These are phyloP conservation scores for Saccharomycopsis oosterbeekiorum DNA, from an alignment of 805 yeast species.

Conservation along the genomic window DNA sequence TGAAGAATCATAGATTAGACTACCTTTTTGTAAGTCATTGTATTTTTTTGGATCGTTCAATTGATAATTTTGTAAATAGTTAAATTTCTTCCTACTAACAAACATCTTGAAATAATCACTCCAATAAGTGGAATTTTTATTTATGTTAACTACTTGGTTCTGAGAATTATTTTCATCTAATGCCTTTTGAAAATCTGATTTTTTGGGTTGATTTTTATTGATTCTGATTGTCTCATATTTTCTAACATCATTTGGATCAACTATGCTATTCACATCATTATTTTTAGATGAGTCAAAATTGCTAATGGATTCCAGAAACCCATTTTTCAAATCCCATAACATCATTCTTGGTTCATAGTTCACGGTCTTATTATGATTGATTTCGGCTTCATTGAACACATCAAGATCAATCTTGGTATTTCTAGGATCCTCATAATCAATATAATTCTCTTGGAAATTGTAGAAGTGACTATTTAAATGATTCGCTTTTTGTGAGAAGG, in stretches of 20 bases:
- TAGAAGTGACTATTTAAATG: slow-evolving; percentile 73
- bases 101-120: slow-evolving; percentile 66
- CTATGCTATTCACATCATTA: slow-evolving; percentile 1
- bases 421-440: slow-evolving; percentile 35
- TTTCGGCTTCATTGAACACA: slow-evolving; percentile 37
- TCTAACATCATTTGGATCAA: slow-evolving; percentile 31
- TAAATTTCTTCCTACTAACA: slow-evolving; percentile 50
- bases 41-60: slow-evolving; percentile 29
- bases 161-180: slow-evolving; percentile 35
- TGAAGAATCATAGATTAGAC: slow-evolving; percentile 20
- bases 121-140: slow-evolving; percentile 54
- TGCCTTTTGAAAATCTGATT: slow-evolving; percentile 53
- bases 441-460: slow-evolving; percentile 65
- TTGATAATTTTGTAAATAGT: slow-evolving; percentile 51
- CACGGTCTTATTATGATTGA: slow-evolving; percentile 31
- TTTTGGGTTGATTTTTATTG: slow-evolving; percentile 30
- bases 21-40: slow-evolving; percentile 21
- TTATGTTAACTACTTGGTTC: slow-evolving; percentile 22
- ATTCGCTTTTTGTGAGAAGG: slow-evolving; percentile 64
- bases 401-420: slow-evolving; percentile 30
- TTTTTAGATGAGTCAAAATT: slow-evolving; percentile 33
- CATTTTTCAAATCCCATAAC: slow-evolving; percentile 73
- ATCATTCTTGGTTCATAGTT: slow-evolving; percentile 76
- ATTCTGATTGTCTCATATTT: slow-evolving; percentile 15
- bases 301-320: slow-evolving; percentile 55